Percentiles rank a stretch among this genome's conserved stretches.
These are phyloP conservation scores for Chrysoporthe cubensis DNA, from an alignment of 2,329 filamentous ascomycete species.

Conservation along the genomic window DNA sequence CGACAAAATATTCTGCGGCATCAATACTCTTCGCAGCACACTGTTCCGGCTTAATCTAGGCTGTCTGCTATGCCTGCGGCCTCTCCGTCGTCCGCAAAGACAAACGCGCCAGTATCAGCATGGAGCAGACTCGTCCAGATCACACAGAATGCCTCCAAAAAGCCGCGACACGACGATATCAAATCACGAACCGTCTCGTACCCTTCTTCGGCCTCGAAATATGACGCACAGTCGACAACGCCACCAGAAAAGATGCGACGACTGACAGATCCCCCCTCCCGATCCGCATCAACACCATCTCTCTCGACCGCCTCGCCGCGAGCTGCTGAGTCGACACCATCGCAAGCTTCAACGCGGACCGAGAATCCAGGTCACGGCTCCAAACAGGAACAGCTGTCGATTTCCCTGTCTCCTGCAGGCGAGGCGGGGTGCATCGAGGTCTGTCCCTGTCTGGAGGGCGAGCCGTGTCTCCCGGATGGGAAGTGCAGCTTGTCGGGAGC, in stretches of 20 bases:
- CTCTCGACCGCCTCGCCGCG: background rate
- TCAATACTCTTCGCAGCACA: background rate
- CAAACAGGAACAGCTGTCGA: background rate
- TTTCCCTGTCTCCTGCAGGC: background rate
- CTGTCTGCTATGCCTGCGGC: conserved; percentile 11
- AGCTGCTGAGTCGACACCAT: background rate
- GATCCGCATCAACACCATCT: background rate
- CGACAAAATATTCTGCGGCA: background rate
- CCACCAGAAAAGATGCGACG: conserved; percentile 16
- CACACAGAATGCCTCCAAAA: conserved; percentile 23
- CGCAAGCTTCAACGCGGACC: background rate
- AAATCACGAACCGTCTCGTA: conserved; percentile 5
- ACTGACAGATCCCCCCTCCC: background rate
- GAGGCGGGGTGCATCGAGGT: background rate
- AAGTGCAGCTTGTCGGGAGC: background rate
- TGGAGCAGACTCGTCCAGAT: conserved; percentile 26
- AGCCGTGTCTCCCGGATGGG: background rate
- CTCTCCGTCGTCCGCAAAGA: background rate
- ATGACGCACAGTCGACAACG: background rate
- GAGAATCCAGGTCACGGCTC: background rate
- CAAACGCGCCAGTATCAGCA: conserved; percentile 14
- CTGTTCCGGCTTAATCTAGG: background rate
- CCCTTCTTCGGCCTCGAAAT: background rate
- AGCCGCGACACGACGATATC: conserved; percentile 8
- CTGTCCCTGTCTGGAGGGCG: background rate